Evolutionary conservation across 495 filamentous ascomycete genomes (phyloP).

Genomic region (Penicillium egyptiacum): DNA sequence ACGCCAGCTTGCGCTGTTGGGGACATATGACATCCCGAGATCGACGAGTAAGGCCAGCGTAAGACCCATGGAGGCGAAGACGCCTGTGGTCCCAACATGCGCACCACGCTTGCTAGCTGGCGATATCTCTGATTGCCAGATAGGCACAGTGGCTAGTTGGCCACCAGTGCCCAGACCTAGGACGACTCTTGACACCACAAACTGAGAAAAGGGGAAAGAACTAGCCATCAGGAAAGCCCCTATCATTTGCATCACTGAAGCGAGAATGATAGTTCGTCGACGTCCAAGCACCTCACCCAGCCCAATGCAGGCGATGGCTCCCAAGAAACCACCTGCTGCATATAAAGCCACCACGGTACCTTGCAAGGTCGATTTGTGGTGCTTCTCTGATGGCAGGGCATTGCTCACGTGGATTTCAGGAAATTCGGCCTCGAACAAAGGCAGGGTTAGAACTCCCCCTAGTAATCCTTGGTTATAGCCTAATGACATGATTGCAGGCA

Average conservation of each 20-base stretch:
- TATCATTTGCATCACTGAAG: constrained; percentile 23
- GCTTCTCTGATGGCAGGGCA: constrained; percentile 25
- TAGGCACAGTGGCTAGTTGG: constrained; percentile 36
- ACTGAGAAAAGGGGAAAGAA: constrained; percentile 26
- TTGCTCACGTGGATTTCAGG: constrained; percentile 40
- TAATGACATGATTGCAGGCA: constrained; percentile 41
- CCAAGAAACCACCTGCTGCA: constrained; percentile 25
- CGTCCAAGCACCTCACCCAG: constrained; percentile 27
- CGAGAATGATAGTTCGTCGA: constrained; percentile 22
- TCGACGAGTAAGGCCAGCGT: constrained; percentile 39
- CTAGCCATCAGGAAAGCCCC: constrained; percentile 40
- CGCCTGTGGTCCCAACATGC: constrained; percentile 36
- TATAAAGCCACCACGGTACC: constrained; percentile 29
- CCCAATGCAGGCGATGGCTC: constrained; percentile 22
- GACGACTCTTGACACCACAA: constrained; percentile 30
- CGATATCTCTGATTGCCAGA: constrained; percentile 50
- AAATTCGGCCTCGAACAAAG: constrained; percentile 40
- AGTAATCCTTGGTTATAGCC: constrained; percentile 46
- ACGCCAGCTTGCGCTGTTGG: constrained; percentile 45
- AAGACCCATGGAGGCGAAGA: constrained; percentile 52
- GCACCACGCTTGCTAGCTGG: constrained; percentile 36
- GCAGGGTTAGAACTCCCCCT: constrained; percentile 30
- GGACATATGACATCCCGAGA: constrained; percentile 43
- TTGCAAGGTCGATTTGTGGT: constrained; percentile 20
- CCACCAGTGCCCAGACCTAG: constrained; percentile 60